Base-by-base conservation (phyloP, 2,329 filamentous ascomycete species). In the Colletotrichum euphorbiae region DNA sequence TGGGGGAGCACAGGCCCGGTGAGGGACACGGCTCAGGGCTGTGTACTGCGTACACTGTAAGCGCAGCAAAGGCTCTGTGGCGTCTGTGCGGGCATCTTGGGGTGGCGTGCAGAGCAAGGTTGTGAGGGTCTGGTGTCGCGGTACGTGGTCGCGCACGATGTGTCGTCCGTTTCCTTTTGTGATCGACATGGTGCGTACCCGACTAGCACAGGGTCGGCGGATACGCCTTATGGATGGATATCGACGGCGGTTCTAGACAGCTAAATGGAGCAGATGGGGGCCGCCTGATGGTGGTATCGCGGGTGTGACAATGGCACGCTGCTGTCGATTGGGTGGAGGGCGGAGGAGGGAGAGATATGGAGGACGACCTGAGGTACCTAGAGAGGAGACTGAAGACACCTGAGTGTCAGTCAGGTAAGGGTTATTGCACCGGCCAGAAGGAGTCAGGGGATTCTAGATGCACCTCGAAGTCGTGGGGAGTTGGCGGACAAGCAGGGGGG, bases 101-200 rank as follows among this genome's bases (percentile, higher is more conserved):
- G 46, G 54, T 43, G 61, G 54, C 40, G 54, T 65, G 54, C 46
- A 50, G 40, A 13, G 24, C 31, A 55, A 36, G 52, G 46, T 45
- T 42, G 21, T 21, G n/a, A n/a, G 28, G 21, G 24, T 13, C 58
- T 40, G 45, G 19, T 51, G 58, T 61, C 17, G 56, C 52, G 48
- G 36, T 28, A 19, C 46, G 17, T 40, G 33, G 60, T 50, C 36
- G 54, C 48, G 40, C 40, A 59, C 61, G 54, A 55, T 65, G 65
- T 68, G 61, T 65, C 65, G 65, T 65, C 60, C 54, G 46, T 56
- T 31, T 45, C 38, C n/a, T 33, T 33, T 51, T 43, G 43, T 56
- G 17, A 52, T 45, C 33, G 42, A 31, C 59, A 67, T 19, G 58
- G 21, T 43, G 45, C 45, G 58, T 43, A 43, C 33, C 45, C 24